These are phyloP conservation scores for Aspergillus avenaceus DNA, from an alignment of 495 filamentous ascomycete genomes.

Conservation along the genomic window DNA sequence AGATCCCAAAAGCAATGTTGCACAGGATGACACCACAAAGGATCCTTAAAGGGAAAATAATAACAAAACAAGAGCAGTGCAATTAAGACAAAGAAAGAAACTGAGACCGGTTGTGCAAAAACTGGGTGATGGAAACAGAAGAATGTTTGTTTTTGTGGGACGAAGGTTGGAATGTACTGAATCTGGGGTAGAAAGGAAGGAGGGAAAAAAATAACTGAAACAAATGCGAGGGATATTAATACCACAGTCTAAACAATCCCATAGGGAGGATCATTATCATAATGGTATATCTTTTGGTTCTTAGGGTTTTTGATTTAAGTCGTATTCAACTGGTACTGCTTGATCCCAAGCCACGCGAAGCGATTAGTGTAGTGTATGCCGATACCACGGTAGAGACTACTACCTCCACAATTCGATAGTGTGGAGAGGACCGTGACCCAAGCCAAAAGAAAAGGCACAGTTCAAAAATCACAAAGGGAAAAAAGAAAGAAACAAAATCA, in stretches of 20 bases:
- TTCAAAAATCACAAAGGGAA: too few species aligned
- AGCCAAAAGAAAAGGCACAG: too few species aligned
- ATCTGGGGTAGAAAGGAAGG: neutral
- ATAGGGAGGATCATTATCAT: neutral
- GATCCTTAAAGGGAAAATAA: too few species aligned
- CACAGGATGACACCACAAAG: neutral
- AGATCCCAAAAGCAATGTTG: conserved; percentile 2
- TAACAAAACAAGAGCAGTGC: too few species aligned
- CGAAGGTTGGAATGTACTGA: neutral
- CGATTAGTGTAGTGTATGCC: neutral
- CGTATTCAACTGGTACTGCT: neutral
- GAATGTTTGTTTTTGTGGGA: conserved; percentile 5
- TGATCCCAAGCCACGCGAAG: neutral
- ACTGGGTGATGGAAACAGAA: neutral
- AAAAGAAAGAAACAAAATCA: neutral
- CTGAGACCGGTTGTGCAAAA: too few species aligned
- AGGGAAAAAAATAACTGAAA: neutral
- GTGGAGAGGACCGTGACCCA: neutral
- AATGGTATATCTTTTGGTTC: neutral
- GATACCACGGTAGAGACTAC: neutral
- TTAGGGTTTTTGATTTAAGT: neutral
- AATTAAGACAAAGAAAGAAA: too few species aligned
- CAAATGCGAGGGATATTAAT: neutral
- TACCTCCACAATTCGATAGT: neutral
- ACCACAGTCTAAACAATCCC: neutral